Evolutionary conservation across 179 eudicot species (phyloP), one percentile per base, ranked within the genome.

Genomic region (Carnegiea gigantea): DNA sequence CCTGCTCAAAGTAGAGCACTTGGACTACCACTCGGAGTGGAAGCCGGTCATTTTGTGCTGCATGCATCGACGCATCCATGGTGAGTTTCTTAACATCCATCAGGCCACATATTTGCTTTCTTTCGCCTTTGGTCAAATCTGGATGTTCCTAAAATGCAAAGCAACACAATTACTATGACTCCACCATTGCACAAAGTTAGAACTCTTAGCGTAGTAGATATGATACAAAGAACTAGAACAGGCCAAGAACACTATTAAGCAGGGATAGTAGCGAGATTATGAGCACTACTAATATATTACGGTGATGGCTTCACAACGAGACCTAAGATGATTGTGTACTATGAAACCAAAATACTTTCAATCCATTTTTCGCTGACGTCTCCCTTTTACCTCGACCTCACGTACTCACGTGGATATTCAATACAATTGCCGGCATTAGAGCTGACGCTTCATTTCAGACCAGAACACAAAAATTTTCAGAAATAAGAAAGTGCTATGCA

Each of bases 21-120:
- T 93, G 98, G 43, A 94, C 98, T 2, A 94, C 93, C 0, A 89
- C 80, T 43, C 97, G 95, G 40, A 94, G 94, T 1, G 98, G 98
- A 71, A 94, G 95, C 44, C 85, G 83, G 21, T 94, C 98, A 28
- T 94, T 94, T 74, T 94, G 98, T 70, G 95, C 98, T 57, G 95
- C 98, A 57, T 93, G 98, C 88, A 88, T 81, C 28, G 93, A 88
- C n/a, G 93, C 94, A 17, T 91, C 93, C 76, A 80, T 76, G 3
- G 97, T 85, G 79, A 94, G 81, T 76, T 88, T 93, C 86, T 90
- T 94, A 14, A 93, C 93, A 78, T 93, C 92, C 90, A 94, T 87
- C 60, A 91, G 83, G 82, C 92, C 90, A 59, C 97, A 93, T 38
- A 94, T 60, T 76, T 84, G 90, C 86, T 90, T 94, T 78, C 81